A percentile compares a stretch with the other conserved stretches of the same genome.
phyloP scores from a whole-genome alignment of 2,329 filamentous ascomycete species.

The Curvularia sp. region DNA sequence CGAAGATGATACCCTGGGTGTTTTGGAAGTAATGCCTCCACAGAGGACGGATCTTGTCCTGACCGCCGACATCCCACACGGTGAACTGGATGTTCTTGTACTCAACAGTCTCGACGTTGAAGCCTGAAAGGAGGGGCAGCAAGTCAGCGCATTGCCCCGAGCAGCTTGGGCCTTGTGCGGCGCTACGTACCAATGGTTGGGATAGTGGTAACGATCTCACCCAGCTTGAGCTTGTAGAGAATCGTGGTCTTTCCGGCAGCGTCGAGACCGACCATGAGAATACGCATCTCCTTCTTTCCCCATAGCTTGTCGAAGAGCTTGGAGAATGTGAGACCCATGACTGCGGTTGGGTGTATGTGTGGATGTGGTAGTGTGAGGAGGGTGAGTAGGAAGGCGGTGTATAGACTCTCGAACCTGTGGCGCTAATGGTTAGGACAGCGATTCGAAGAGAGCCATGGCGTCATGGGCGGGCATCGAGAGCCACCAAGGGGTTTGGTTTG shows the following conservation, averaged over 20 bases:
- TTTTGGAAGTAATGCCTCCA: slow-evolving; percentile 98
- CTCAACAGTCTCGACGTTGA: slow-evolving; percentile 98
- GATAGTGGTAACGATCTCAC: slow-evolving; percentile 97
- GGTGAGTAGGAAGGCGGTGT: slow-evolving; percentile 37
- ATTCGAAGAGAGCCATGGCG: slow-evolving; percentile 26
- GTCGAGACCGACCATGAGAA: slow-evolving; percentile 97
- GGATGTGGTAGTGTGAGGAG: slow-evolving; percentile 36
- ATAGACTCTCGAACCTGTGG: slow-evolving; percentile 49
- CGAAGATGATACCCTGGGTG: slow-evolving; percentile 97
- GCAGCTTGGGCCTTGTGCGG: slow-evolving; percentile 9
- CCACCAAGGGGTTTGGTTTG: slow-evolving; percentile 13
- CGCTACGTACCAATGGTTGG: slow-evolving; percentile 77
- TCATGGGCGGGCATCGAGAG: slow-evolving; percentile 19
- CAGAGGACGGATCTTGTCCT: slow-evolving; percentile 97
- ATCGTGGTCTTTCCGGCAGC: slow-evolving; percentile 98
- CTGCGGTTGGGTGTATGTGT: slow-evolving; percentile 59
- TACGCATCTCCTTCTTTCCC: slow-evolving; percentile 98
- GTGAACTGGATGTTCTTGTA: slow-evolving; percentile 99
- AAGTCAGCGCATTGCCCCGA: slow-evolving; percentile 35
- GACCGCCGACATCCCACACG: slow-evolving; percentile 97
- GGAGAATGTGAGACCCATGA: slow-evolving; percentile 91
- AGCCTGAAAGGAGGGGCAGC: slow-evolving; percentile 59
- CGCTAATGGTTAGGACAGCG: slow-evolving; percentile 20
- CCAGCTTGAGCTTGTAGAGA: slow-evolving; percentile 98
- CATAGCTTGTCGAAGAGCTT: slow-evolving; percentile 99